Base-by-base conservation (phyloP, 306 rosid species). In the Cicer pinnatifidum region DNA sequence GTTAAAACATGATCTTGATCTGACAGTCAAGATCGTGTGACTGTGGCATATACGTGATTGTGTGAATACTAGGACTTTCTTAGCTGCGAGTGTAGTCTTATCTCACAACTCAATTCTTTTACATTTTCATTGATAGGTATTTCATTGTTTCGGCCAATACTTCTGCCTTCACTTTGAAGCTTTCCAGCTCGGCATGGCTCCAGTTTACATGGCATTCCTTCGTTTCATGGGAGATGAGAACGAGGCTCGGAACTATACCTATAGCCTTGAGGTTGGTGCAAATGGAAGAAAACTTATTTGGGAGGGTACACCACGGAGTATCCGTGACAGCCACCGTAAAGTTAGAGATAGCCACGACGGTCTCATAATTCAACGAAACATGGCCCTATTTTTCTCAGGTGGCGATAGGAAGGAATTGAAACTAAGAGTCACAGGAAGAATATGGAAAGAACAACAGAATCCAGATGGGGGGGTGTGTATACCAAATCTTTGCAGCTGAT, bases 371-470 rank as follows among this genome's bases (percentile, higher is more conserved):
- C 96, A 90, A 79, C 84, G 96, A 71, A 90, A 88, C 56, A 90
- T 87, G 96, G 96, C 90, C 17, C 78, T 90, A 11, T 90, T 90
- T 84, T 90, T 90, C 83, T 90, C 92, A 0, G 96, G 96, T 11
- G 91, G 89, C 53, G 96, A 90, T 57, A 81, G 92, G 89, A 90
- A 90, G 85, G 96, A 90, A 73, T 84, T 90, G 79, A 90, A 90
- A 86, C 87, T 88, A 40, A 83, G 92, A 78, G 96, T 90, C 51
- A 88, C 96, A 0, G 96, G 96, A 61, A 86, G 90, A 81, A 88
- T 90, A 79, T 90, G 96, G 96, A 88, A 90, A 84, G 92, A 90
- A 78, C 92, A 87, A 66, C 92, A 79, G 76, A 88, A 88, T 73
- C 87, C 88, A 16, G 91, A 90, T 75, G 75, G 79, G 11, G 92